These are phyloP conservation scores for Westerdykella ornata DNA, from an alignment of 2,329 filamentous ascomycete species.

Conservation along the genomic window DNA sequence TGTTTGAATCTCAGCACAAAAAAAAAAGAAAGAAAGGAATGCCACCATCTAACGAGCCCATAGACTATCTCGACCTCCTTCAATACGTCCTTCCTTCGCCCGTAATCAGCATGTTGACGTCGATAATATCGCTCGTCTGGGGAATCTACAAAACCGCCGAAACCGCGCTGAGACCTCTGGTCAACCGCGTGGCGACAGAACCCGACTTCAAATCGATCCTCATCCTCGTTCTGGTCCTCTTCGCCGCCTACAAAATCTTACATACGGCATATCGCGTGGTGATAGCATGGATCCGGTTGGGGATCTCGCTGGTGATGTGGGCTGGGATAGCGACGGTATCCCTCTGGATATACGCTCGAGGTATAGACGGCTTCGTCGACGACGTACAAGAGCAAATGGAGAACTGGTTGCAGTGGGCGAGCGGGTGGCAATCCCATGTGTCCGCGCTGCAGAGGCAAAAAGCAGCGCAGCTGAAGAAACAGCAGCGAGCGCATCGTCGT, in stretches of 20 bases:
- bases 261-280: constrained; percentile 65
- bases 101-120: constrained; percentile 26
- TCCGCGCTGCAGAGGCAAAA: constrained; percentile 19
- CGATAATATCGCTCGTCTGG: constrained; percentile 22
- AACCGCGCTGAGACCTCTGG: constrained; percentile 25
- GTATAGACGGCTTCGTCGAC: constrained; percentile 56
- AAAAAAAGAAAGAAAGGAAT: too few relatives aligned
- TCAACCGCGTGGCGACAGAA: constrained; percentile 23
- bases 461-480: constrained; percentile 18
- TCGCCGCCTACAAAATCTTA: constrained; percentile 58
- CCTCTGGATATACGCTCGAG: constrained; percentile 54
- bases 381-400: constrained; percentile 45
- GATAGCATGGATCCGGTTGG: constrained; percentile 68
- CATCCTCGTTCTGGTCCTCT: constrained; percentile 54
- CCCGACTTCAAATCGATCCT: constrained; percentile 48
- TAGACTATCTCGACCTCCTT: constrained; percentile 30
- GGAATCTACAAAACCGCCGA: constrained; percentile 24
- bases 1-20: too few relatives aligned
- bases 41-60: constrained; percentile 9
- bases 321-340: constrained; percentile 49
- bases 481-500: too few relatives aligned
- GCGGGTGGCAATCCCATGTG: constrained; percentile 33
- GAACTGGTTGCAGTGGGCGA: constrained; percentile 32
- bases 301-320: constrained; percentile 59
- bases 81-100: constrained; percentile 28